A percentile compares a stretch with the other conserved stretches of the same genome.
Evolutionary conservation across 768 basidiomycete species (phyloP).

Genomic region (Stropharia rugosoannulata): DNA sequence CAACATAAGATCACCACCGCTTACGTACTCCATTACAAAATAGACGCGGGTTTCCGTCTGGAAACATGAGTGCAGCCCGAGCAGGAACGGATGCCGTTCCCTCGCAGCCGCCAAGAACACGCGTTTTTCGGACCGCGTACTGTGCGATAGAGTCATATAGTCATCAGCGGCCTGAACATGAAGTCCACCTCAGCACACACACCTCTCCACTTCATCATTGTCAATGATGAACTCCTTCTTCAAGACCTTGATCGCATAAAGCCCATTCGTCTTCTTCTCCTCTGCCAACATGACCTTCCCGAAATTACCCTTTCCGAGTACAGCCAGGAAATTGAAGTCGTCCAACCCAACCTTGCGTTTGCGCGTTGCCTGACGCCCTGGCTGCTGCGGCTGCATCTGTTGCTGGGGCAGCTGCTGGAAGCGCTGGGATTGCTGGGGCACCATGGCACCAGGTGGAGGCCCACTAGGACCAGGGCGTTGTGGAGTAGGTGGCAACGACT

Average conservation of each 20-base stretch:
- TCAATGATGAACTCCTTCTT: slow-evolving; percentile 99
- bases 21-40: slow-evolving; percentile 99
- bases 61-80: slow-evolving; percentile 98
- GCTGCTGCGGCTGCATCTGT: slow-evolving; percentile 30
- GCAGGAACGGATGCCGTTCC: slow-evolving; percentile 95
- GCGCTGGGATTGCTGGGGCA: slow-evolving; percentile 14
- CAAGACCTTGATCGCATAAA: slow-evolving; percentile 99
- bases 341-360: slow-evolving; percentile 93
- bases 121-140: slow-evolving; percentile 98
- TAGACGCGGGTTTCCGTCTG: slow-evolving; percentile 99
- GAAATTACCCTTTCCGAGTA: slow-evolving; percentile 98
- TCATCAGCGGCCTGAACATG: background rate
- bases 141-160: slow-evolving; percentile 26
- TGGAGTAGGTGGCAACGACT: slow-evolving; percentile 25
- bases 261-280: slow-evolving; percentile 85
- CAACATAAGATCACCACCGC: slow-evolving; percentile 98
- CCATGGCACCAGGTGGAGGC: slow-evolving; percentile 16
- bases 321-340: slow-evolving; percentile 98
- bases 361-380: slow-evolving; percentile 42
- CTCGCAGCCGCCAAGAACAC: slow-evolving; percentile 97
- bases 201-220: slow-evolving; percentile 99
- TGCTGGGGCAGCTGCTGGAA: slow-evolving; percentile 23
- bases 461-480: slow-evolving; percentile 22
- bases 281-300: slow-evolving; percentile 99
- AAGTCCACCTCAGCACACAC: slow-evolving; percentile 14